Evolutionary conservation across 225 moss, liverwort and hornwort genomes (phyloP).

Genomic region (Pseudoscleropodium purum): DNA sequence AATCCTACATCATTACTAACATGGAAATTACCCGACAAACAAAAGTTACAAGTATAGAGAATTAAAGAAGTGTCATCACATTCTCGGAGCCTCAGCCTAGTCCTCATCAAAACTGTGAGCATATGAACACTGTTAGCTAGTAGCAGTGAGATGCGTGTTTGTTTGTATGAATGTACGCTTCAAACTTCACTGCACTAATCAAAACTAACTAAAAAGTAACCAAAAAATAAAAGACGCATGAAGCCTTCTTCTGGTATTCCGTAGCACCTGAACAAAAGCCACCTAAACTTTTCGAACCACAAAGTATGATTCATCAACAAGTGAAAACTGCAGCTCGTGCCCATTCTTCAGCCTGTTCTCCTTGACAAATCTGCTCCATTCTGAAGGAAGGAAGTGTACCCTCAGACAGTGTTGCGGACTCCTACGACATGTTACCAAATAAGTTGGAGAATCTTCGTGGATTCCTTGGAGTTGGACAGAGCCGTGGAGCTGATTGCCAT

Average conservation of each 20-base stretch:
- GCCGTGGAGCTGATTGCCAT: background rate
- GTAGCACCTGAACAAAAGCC: background rate
- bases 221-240: background rate
- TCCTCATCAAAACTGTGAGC: background rate
- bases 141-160: background rate
- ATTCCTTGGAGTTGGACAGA: background rate
- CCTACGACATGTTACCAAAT: background rate
- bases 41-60: background rate
- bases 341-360: background rate
- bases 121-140: no score
- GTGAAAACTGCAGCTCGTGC: background rate
- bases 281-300: background rate
- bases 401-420: rapidly evolving
- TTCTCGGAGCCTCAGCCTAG: background rate
- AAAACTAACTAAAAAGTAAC: background rate
- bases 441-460: background rate
- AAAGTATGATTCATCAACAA: background rate
- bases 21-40: no score
- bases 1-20: no score
- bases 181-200: background rate
- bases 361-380: background rate
- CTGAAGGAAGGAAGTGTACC: rapidly evolving
- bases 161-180: background rate
- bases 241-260: background rate
- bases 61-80: no score